Evolutionary conservation across 495 filamentous ascomycete species (phyloP), one percentile per base, ranked within the genome.

Genomic region (Penicillium paxilli): DNA sequence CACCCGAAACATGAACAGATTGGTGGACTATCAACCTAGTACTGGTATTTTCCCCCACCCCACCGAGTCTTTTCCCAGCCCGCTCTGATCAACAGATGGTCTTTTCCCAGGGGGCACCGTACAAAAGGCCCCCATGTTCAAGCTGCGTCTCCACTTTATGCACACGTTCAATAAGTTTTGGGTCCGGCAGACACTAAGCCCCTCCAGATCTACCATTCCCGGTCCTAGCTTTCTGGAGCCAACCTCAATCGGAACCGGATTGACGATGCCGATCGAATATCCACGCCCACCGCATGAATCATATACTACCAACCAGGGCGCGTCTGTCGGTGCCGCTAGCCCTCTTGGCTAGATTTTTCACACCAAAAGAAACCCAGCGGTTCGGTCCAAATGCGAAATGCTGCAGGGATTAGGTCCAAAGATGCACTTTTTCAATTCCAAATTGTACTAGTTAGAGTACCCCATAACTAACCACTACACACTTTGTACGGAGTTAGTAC

Each of bases 201-300:
- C 40, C 40, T 42, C 40, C 40, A 23, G 40, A 42, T 42, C 40
- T 42, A 20, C 40, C 40, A 42, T 23, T 42, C 20, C 40, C 40
- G 40, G 11, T 42, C 40, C 19, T 8, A 23, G 19, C 17, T 42
- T 21, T 11, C 20, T 3, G 19, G n/a, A 23, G 8, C 4, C 40
- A 10, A 42, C 40, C n/a, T 42, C 40, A 20, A 23, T 42, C 40
- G 17, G 40, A 42, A 11, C 11, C 21, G 40, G 40, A 42, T 42
- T 42, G 40, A 21, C 7, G 19, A 2, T 23, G 40, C 23, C 20
- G 40, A 42, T 42, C 40, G 17, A 10, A 42, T 42, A 19, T 42
- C 40, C 40, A 42, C 40, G 40, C 20, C 9, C 21, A 10, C 7
- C 19, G 40, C 40, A 42, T 23, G 40, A 42, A 22, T 12, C 21